A percentile compares a stretch with the other conserved stretches of the same genome.
Conservation (phyloP, 2,329 filamentous ascomycete genomes). For the Fusarium annulatum region DNA sequence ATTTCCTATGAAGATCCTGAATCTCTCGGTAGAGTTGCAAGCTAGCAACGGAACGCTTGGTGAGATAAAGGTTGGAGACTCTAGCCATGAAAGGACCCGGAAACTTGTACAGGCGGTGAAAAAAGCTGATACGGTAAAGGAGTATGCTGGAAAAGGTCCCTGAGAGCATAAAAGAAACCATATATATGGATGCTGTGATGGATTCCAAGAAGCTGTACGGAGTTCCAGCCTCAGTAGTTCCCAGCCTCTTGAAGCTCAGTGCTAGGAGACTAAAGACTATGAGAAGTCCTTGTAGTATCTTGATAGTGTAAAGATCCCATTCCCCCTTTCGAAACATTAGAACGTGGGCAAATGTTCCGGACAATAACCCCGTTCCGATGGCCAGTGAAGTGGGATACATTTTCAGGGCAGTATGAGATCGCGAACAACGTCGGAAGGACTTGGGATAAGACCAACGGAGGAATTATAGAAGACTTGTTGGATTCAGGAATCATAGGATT, state of each 20-base stretch:
- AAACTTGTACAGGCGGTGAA: not conserved
- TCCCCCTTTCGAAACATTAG: not conserved
- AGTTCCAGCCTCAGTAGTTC: fast-evolving
- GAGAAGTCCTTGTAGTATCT: not conserved
- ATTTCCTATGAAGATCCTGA: not conserved
- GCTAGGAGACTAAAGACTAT: fast-evolving
- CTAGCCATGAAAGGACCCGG: not conserved
- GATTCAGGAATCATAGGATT: not conserved
- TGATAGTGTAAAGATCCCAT: not conserved
- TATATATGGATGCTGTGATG: not conserved
- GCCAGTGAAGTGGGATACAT: not conserved
- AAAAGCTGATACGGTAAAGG: not conserved
- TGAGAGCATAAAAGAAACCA: not conserved
- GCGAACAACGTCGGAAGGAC: not conserved
- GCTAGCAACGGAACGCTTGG: not conserved
- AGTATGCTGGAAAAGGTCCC: not conserved
- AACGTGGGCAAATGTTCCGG: not conserved
- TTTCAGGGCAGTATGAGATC: fast-evolving
- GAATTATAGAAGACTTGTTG: fast-evolving
- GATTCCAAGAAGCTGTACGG: not conserved
- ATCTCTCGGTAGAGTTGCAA: not conserved
- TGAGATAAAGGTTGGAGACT: not conserved
- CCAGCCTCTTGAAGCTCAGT: not conserved
- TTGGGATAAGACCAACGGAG: fast-evolving
- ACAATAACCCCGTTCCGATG: not conserved